Evolutionary conservation across 495 filamentous ascomycete species (phyloP), one percentile per base, ranked within the genome.

Genomic region (Poronia punctata): DNA sequence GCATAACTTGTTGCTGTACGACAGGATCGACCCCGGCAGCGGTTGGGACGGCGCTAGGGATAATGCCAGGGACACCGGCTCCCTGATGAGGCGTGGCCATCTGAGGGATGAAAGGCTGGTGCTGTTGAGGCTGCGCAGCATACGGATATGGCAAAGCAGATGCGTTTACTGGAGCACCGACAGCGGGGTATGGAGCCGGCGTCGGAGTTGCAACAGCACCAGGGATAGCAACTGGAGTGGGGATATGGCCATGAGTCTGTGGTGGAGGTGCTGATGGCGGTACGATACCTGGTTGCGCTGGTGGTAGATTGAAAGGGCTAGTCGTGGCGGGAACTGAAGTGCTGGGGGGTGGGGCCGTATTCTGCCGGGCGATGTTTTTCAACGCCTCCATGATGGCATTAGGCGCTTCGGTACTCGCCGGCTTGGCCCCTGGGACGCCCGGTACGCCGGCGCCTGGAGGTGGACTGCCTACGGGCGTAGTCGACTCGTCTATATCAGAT

Each of bases 291-390:
- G 54, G 70, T 43, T 73, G 66, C 40, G 72, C 61, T 52, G 64
- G 67, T 60, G 79, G 67, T 47, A 76, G 61, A 67, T 67, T 75
- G 57, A 76, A 72, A 40, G 72, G 59, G 57, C 62, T 78, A 26
- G 62, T 48, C 31, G 59, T 66, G 31, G 75, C 65, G 30, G 73
- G 62, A 35, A 74, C 54, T 43, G 57, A 63, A 16, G 72, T 60
- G 40, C 60, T 71, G 53, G 70, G 64, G 18, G 83, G 75, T 7
- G 79, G 72, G 9, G 75, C 64, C 38, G 80, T 68, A 59, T 84
- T 90, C 59, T 88, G 82, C 40, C 87, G 84, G 25, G 85, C 85
- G 70, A 94, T 87, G 50, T 84, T 84, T 31, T 86, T 85, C 43
- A 94, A 73, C 21, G 83, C 83, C 54, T 84, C 84, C 68, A 92